These are phyloP conservation scores for Gypsophila paniculata DNA, from an alignment of 179 eudicot genomes.

Conservation along the genomic window DNA sequence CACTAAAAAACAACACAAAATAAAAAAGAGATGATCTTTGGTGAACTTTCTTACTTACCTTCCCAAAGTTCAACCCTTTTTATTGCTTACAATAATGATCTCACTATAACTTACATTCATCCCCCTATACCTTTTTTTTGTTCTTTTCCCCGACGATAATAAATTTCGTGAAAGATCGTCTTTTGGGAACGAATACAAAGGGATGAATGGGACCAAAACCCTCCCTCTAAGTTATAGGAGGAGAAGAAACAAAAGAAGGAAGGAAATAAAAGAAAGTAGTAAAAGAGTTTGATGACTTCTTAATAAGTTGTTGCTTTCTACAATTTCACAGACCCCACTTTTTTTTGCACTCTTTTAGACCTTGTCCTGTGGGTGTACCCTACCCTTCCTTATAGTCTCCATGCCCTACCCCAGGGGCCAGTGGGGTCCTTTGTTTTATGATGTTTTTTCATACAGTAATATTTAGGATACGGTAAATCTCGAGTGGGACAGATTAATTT, in stretches of 20 bases:
- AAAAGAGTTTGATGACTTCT: conserved; percentile 18
- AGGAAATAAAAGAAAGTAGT: conserved; percentile 8
- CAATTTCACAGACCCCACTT: not conserved
- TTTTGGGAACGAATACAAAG: no score
- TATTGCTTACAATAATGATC: not conserved
- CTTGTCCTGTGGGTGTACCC: conserved; percentile 8
- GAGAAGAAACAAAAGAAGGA: conserved; percentile 7
- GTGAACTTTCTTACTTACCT: not conserved
- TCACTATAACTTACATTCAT: not conserved
- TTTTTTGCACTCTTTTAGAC: conserved; percentile 18
- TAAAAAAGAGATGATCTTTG: conserved; percentile 16
- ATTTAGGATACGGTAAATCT: no score
- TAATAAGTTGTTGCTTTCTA: not conserved
- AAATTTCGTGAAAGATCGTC: no score
- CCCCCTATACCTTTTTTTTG: not conserved
- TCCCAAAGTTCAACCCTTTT: not conserved
- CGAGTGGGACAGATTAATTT: no score
- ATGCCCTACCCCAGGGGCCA: no score
- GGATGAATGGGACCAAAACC: not conserved
- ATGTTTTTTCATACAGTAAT: no score
- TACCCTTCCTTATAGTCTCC: no score
- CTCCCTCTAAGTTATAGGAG: not conserved
- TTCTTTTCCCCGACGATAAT: no score
- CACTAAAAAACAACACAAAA: conserved; percentile 13
- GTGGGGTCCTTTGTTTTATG: no score